Base-by-base conservation (phyloP, 1,139 yeast genomes). In the Yarrowia galli region DNA sequence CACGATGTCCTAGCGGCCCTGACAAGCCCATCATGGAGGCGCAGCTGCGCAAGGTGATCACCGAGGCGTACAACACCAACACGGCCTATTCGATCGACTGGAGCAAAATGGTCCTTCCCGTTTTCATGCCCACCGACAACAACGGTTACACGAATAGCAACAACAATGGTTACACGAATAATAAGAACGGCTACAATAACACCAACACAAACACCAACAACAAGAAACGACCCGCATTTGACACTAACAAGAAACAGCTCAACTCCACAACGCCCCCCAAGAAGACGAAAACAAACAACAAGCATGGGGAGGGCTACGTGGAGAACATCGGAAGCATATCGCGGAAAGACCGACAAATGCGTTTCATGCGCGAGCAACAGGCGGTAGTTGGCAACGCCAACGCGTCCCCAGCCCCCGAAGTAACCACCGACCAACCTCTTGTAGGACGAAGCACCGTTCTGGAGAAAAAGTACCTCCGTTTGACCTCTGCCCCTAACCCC, bases 401-500 rank as follows among this genome's bases (percentile, higher is more conserved):
- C 51, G 23, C 64, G 15, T 42, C 64, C 2, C 64, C 64, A 16
- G 51, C 64, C 42, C 64, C 64, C 28, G 64, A 58, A 43, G 64
- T 58, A 16, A 58, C 64, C 40, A 42, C 51, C 13, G 64, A 58
- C 40, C 64, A 73, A 38, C 77, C 78, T 0, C 80, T 93, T 8
- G 83, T 89, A 6, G 99, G 99, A 0, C 81, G 84, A 4, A 84
- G 89, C 73, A 82, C 82, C 51, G 80, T 76, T 2, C 75, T 95
- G 42, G 98, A 93, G 72, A 95, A 95, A 76, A 81, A 85, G 66
- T 95, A 92, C 75, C 80, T 92, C 43, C 82, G 99, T 71, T 80
- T 95, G 69, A 95, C 99, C 0, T 91, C 97, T 0, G 98, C 89
- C 60, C 98, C 98, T 0, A 92, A 91, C 71, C 97, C 98, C 0